These are phyloP conservation scores for Gnaphalium uliginosum DNA, from an alignment of 129 eudicot species.

Conservation along the genomic window DNA sequence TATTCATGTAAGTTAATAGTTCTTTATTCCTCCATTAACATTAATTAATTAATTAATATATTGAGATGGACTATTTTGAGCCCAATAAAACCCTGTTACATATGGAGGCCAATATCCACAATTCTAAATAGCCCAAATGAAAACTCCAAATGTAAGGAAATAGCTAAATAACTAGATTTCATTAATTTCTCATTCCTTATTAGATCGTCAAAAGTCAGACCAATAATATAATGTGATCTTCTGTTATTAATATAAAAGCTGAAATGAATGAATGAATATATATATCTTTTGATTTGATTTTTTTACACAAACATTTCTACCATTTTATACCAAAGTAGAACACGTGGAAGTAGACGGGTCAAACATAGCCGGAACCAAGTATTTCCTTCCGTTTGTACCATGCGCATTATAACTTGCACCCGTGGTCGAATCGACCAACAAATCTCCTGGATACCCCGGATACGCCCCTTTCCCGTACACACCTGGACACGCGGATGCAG, in stretches of 20 bases:
- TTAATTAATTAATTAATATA: too few species aligned
- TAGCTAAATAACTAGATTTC: neutral
- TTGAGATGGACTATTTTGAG: neutral
- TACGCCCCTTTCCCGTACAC: too few species aligned
- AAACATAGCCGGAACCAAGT: conserved; percentile 1
- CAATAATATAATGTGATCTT: neutral
- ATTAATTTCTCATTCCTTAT: neutral
- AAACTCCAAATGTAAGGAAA: too few species aligned
- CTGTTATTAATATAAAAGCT: neutral
- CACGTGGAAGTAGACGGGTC: conserved; percentile 8
- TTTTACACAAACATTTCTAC: neutral
- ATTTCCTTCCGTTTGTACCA: neutral
- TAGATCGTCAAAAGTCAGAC: neutral
- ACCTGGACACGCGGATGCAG: too few species aligned
- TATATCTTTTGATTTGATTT: neutral
- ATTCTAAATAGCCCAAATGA: too few species aligned
- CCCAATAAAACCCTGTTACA: too few species aligned
- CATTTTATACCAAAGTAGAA: neutral
- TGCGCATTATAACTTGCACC: neutral
- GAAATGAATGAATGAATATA: neutral
- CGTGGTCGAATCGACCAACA: too few species aligned
- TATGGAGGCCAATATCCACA: too few species aligned
- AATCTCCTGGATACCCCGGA: too few species aligned
- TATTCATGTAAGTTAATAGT: too few species aligned
- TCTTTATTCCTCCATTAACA: neutral